Percentiles rank a stretch among this genome's conserved stretches.
phyloP scores from a whole-genome alignment of 1,284 basidiomycete species.

The Ustilago nuda region DNA sequence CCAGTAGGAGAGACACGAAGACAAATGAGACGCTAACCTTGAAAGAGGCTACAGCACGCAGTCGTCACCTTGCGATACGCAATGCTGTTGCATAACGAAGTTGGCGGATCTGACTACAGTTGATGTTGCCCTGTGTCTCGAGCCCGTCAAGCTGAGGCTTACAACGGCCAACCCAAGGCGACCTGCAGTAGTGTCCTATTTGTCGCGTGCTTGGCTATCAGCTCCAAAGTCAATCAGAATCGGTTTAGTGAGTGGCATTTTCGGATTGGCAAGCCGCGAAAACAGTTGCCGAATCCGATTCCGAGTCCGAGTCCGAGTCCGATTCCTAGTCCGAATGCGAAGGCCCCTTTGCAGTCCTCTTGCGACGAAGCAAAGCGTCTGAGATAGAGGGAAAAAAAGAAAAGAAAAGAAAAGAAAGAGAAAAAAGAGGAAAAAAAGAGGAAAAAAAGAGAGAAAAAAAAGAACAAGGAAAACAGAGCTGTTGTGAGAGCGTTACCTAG shows the following conservation, averaged over 20 bases:
- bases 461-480: background rate
- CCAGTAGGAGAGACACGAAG: too few relatives aligned
- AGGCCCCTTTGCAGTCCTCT: too few relatives aligned
- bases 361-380: too few relatives aligned
- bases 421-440: too few relatives aligned
- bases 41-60: background rate
- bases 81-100: background rate
- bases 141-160: background rate
- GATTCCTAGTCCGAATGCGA: too few relatives aligned
- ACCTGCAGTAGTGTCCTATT: background rate
- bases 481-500: background rate
- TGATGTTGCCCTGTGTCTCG: background rate
- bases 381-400: too few relatives aligned
- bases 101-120: slow-evolving; percentile 12
- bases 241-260: background rate
- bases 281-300: background rate
- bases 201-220: background rate
- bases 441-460: too few relatives aligned
- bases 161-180: background rate
- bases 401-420: too few relatives aligned
- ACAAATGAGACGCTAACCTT: background rate
- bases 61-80: slow-evolving; percentile 3
- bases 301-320: too few relatives aligned
- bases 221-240: background rate
- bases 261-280: background rate